Evolutionary conservation across 495 filamentous ascomycete genomes (phyloP).

Genomic region (Penicillium antarcticum): DNA sequence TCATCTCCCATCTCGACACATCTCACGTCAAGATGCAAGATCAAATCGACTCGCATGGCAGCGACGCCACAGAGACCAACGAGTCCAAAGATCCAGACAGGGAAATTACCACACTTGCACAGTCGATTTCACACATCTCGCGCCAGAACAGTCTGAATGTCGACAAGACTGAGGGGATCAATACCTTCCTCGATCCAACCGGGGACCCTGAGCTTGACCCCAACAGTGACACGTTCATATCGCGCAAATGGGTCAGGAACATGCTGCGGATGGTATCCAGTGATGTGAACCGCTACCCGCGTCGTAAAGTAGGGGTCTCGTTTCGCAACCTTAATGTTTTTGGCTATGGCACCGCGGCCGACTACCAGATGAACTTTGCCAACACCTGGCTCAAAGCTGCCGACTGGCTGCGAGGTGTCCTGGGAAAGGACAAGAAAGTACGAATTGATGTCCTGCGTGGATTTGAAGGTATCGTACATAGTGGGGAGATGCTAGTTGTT

Average conservation of each 20-base stretch:
- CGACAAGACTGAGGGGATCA: slow-evolving; percentile 25
- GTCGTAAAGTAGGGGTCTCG: slow-evolving; percentile 40
- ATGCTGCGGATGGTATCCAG: slow-evolving; percentile 33
- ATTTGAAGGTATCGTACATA: slow-evolving; percentile 72
- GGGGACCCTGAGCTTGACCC: slow-evolving; percentile 43
- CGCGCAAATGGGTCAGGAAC: slow-evolving; percentile 48
- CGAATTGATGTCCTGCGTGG: slow-evolving; percentile 73
- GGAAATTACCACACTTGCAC: slow-evolving; percentile 39
- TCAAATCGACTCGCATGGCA: no score
- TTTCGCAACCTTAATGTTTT: slow-evolving; percentile 66
- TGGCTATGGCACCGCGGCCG: slow-evolving; percentile 68
- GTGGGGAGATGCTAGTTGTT: slow-evolving; percentile 78
- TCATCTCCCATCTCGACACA: no score
- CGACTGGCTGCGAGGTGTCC: slow-evolving; percentile 40
- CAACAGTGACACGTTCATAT: slow-evolving; percentile 37
- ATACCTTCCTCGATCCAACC: slow-evolving; percentile 43
- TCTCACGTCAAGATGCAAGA: no score
- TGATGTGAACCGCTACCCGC: slow-evolving; percentile 43
- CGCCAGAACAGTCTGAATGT: slow-evolving; percentile 16
- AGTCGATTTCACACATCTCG: slow-evolving; percentile 39
- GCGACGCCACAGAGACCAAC: no score
- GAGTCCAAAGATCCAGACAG: slow-evolving; percentile 7
- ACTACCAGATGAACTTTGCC: slow-evolving; percentile 70
- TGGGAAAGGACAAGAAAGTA: slow-evolving; percentile 50
- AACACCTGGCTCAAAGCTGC: slow-evolving; percentile 59